Percentiles rank a stretch among this genome's conserved stretches.
phyloP scores from a whole-genome alignment of 2,329 filamentous ascomycete genomes.

The Macrophomina phaseolina region DNA sequence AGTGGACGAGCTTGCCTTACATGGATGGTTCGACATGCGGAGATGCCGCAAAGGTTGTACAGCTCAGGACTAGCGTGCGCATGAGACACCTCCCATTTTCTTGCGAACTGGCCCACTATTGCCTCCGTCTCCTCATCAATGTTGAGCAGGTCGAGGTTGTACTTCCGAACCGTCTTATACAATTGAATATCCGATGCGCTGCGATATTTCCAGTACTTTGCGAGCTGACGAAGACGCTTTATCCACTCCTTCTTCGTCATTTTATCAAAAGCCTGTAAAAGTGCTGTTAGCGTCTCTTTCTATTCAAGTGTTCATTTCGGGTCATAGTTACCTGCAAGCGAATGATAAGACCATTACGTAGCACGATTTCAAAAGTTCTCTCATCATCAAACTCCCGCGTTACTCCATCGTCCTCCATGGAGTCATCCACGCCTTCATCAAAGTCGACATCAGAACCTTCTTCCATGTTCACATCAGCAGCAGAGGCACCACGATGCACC shows the following conservation, averaged over 20 bases:
- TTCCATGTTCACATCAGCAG: conserved; percentile 60
- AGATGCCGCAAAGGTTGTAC: conserved; percentile 72
- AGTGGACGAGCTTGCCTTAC: background rate
- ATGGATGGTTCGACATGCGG: conserved; percentile 65
- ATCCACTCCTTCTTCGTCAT: conserved; percentile 67
- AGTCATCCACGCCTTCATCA: conserved; percentile 54
- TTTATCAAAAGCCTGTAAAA: conserved; percentile 56
- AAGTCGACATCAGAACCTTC: conserved; percentile 63
- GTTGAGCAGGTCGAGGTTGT: conserved; percentile 64
- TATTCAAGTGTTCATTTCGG: background rate
- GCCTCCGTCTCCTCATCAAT: conserved; percentile 72
- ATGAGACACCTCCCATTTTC: conserved; percentile 71
- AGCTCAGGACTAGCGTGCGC: conserved; percentile 66
- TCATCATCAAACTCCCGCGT: conserved; percentile 61
- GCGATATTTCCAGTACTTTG: conserved; percentile 67
- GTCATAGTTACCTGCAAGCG: conserved; percentile 58
- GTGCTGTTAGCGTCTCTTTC: background rate
- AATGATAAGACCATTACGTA: conserved; percentile 66
- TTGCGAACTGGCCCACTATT: conserved; percentile 67
- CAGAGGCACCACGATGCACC: conserved; percentile 56
- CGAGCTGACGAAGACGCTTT: conserved; percentile 60
- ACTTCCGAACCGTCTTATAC: conserved; percentile 61
- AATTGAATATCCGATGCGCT: conserved; percentile 61
- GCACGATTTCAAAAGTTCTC: conserved; percentile 65
- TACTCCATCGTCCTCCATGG: conserved; percentile 57